These are phyloP conservation scores for Eucalyptus pauciflora DNA, from an alignment of 345 rosid genomes.

Conservation along the genomic window DNA sequence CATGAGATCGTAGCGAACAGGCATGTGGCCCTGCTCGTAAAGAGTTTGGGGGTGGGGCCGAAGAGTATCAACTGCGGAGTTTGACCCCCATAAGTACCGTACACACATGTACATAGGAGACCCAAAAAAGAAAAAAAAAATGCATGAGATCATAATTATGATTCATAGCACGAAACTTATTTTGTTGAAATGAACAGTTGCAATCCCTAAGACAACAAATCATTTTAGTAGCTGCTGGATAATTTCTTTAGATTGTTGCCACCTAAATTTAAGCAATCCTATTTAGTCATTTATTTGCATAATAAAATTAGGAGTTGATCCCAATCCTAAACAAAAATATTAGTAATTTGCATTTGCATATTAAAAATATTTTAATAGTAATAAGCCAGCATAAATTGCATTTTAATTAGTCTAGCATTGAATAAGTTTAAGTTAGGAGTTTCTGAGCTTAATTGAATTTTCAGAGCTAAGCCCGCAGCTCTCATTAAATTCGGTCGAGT, in stretches of 20 bases:
- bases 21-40: too few species aligned
- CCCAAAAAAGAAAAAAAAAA: too few species aligned
- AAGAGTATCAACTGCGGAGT: too few species aligned
- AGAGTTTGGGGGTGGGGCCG: too few species aligned
- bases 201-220: background rate
- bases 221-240: background rate
- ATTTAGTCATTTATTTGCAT: conserved; percentile 6
- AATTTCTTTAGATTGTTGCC: background rate
- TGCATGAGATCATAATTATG: background rate
- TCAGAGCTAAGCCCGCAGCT: background rate
- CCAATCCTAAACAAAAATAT: background rate
- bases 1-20: background rate
- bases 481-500: background rate
- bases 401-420: background rate
- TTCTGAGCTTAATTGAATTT: background rate
- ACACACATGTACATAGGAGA: too few species aligned
- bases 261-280: conserved; percentile 62
- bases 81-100: too few species aligned
- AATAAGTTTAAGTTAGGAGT: background rate
- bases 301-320: background rate
- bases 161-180: background rate
- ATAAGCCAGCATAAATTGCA: background rate
- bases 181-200: background rate
- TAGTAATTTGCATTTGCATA: background rate
- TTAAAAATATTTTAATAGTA: background rate